A percentile compares a stretch with the other conserved stretches of the same genome.
phyloP scores from a whole-genome alignment of 345 rosid genomes.

The Syzygium grande region DNA sequence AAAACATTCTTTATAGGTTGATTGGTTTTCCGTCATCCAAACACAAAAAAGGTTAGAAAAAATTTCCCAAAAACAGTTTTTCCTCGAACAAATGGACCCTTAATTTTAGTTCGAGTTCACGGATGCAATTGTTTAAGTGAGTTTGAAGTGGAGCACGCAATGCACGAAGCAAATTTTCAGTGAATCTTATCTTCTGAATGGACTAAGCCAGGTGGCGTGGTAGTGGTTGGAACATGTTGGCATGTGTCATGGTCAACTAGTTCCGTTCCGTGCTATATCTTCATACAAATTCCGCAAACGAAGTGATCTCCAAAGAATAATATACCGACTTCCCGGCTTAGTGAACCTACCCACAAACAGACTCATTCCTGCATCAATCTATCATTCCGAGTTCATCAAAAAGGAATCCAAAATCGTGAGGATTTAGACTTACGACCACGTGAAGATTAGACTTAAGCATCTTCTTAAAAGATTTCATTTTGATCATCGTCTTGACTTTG shows the following conservation, averaged over 20 bases:
- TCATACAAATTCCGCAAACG: background rate
- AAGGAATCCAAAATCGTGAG: background rate
- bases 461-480: no score
- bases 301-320: background rate
- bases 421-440: background rate
- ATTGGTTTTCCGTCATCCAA: background rate
- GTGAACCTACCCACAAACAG: background rate
- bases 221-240: background rate
- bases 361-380: background rate
- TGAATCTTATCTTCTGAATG: background rate
- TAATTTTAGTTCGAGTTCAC: background rate
- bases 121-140: background rate
- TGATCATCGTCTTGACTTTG: no score
- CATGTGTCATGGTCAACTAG: background rate
- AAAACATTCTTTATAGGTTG: accelerated
- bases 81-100: background rate
- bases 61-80: background rate
- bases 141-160: background rate
- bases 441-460: background rate
- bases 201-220: background rate
- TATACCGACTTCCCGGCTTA: background rate
- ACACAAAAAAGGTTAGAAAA: background rate
- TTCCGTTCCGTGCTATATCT: background rate
- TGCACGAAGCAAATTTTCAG: background rate
- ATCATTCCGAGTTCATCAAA: background rate